Percentiles rank a stretch among this genome's conserved stretches.
Evolutionary conservation across 352 stramenopile genomes (phyloP).

Genomic region (Phytophthora ohioensis): DNA sequence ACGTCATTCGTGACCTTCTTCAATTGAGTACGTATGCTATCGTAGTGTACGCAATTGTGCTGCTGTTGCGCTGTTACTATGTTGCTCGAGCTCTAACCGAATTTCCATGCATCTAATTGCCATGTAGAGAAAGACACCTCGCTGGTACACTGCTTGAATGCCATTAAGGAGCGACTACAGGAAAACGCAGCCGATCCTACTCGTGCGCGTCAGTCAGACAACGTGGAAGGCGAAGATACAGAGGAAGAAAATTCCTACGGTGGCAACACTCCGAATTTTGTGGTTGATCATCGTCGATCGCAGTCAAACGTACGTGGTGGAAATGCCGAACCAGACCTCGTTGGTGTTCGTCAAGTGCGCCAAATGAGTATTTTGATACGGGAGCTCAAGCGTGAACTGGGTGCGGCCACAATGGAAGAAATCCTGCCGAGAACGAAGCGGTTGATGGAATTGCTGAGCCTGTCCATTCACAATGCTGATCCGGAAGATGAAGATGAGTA

Average conservation of each 20-base stretch:
- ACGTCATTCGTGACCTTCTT: constrained; percentile 63
- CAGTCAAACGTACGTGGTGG: constrained; percentile 10
- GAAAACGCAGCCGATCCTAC: constrained; percentile 15
- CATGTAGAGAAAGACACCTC: constrained; percentile 55
- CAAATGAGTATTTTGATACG: constrained; percentile 76
- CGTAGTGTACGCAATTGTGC: too few species aligned
- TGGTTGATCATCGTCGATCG: constrained; percentile 56
- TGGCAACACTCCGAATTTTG: constrained; percentile 58
- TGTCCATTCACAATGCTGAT: constrained; percentile 66
- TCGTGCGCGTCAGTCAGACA: constrained; percentile 10
- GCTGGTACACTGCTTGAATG: constrained; percentile 59
- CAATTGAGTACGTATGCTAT: constrained; percentile 62
- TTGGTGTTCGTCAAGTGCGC: constrained; percentile 75
- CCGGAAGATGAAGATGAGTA: constrained; percentile 42
- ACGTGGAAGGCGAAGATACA: constrained; percentile 11
- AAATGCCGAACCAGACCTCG: constrained; percentile 42
- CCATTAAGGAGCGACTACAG: constrained; percentile 47
- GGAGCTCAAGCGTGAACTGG: constrained; percentile 83
- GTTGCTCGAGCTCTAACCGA: not conserved
- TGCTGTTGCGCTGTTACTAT: not conserved
- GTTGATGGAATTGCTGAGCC: constrained; percentile 83
- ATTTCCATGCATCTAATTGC: not conserved
- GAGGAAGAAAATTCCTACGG: constrained; percentile 22
- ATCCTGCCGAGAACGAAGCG: constrained; percentile 80
- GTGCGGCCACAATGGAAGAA: constrained; percentile 73